phyloP scores from a whole-genome alignment of 345 rosid genomes.

The Clausena lansium region DNA sequence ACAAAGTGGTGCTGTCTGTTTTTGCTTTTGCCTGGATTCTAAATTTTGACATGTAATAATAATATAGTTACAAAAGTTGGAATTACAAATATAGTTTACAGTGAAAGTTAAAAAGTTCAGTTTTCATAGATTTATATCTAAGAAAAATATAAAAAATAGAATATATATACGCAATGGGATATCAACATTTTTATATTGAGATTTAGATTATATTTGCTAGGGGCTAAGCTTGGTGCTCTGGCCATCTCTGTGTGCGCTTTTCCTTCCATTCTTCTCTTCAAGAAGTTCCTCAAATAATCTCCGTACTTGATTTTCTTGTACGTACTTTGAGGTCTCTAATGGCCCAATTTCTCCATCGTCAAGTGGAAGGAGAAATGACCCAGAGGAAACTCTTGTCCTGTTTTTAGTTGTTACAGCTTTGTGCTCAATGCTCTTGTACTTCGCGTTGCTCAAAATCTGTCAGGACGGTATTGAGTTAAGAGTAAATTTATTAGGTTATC shows the following conservation, averaged over 20 bases:
- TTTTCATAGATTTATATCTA: too few species aligned
- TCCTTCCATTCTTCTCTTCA: constrained; percentile 23
- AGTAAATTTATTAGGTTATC: too few species aligned
- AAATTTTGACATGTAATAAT: too few species aligned
- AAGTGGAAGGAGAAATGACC: constrained; percentile 8
- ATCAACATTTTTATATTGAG: too few species aligned
- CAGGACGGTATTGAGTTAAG: not conserved
- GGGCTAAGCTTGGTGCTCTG: not conserved
- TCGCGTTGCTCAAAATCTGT: constrained; percentile 30
- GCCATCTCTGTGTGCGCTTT: constrained; percentile 20
- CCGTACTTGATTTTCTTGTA: constrained; percentile 23
- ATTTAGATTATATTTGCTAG: too few species aligned
- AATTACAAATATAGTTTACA: too few species aligned
- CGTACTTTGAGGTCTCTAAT: not conserved
- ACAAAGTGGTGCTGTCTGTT: not conserved
- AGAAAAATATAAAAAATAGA: too few species aligned
- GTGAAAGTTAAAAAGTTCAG: too few species aligned
- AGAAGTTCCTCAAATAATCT: constrained; percentile 21
- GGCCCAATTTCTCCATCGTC: constrained; percentile 29
- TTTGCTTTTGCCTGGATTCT: not conserved
- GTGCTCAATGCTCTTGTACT: constrained; percentile 29
- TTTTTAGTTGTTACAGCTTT: constrained; percentile 19
- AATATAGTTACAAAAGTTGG: too few species aligned
- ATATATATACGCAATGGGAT: too few species aligned
- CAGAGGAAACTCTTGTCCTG: constrained; percentile 17